Evolutionary conservation across 768 basidiomycete species (phyloP), one percentile per base, ranked within the genome.

Genomic region (Obba rivulosa): DNA sequence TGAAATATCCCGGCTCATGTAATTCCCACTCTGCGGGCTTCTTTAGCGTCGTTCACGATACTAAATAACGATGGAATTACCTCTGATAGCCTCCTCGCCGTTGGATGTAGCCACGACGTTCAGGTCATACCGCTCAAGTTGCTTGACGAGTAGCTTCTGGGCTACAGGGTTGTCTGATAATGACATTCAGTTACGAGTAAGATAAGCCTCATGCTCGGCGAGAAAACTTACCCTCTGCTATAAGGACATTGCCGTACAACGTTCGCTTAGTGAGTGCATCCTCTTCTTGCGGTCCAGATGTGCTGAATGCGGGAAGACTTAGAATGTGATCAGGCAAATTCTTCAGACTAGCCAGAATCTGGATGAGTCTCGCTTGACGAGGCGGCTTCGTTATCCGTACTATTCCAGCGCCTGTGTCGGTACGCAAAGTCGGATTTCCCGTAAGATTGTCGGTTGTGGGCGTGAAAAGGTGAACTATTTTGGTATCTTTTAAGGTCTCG

Each of bases 341-440:
- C 61, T 80, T 85, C 49, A 81, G 52, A 23, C 68, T 71, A 5
- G 80, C 83, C n/a, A 85, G 69, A 14, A 74, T 75, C 56, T 83
- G 83, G 34, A 85, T 67, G 25, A 85, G 62, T 21, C 81, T 73
- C 8, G 72, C 70, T 58, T 73, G 77, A 51, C 85, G 71, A 10
- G 85, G 82, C 0, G 84, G 85, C 61, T 86, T 87, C 8, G 82
- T 85, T 73, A 86, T 80, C 52, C 81, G 79, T 21, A 80, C 69
- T 5, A 86, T 75, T 11, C 80, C 79, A 0, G 79, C 71, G 24
- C 43, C 51, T 38, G 71, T 73, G 41, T 68, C 72, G 51, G 65
- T 79, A 38, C 69, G 75, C 23, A 81, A 77, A 16, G 79, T 68
- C 1, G 73, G 67, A 37, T 75, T 74, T 16, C 79, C 77, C 5